Base-by-base conservation (phyloP, 495 filamentous ascomycete genomes). In the Hapsidospora chrysogenum region DNA sequence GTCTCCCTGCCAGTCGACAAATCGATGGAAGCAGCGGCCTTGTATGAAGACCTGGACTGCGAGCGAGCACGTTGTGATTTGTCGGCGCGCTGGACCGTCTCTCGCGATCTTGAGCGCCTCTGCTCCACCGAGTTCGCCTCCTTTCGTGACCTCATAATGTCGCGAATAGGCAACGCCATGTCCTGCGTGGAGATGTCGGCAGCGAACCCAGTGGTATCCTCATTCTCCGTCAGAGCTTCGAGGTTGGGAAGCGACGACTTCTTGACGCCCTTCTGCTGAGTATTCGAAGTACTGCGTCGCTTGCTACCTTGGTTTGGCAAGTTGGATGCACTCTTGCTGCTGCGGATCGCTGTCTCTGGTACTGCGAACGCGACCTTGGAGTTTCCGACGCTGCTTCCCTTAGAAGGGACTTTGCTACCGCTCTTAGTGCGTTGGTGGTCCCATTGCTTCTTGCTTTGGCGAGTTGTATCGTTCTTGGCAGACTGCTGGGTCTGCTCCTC, bases 401-500 rank as follows among this genome's bases (percentile, higher is more conserved):
- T n/a, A n/a, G n/a, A n/a, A n/a, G n/a, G n/a, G n/a, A n/a, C n/a
- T n/a, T 31, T 38, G 13, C 21, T 22, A 13, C 14, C 22, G 10
- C 29, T 31, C 17, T 22, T 22, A 3, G 14, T 18, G n/a, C 26
- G 35, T 3, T 29, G 33, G 21, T n/a, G n/a, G n/a, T 14, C n/a
- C 17, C 7, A 27, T 22, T 11, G 27, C 25, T 1, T 39, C 37
- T 7, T 17, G 30, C 21, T 20, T 29, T 15, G 17, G 11, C 13
- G 14, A 5, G 13, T 21, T 49, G n/a, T n/a, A n/a, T n/a, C n/a
- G n/a, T n/a, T n/a, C n/a, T n/a, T n/a, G n/a, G n/a, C n/a, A n/a
- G n/a, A n/a, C n/a, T n/a, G n/a, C 10, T 37, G 22, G 17, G 42
- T 49, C 19, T 44, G 40, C 31, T 45, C 42, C 36, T 46, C 45